Evolutionary conservation across 2,329 filamentous ascomycete genomes (phyloP), one percentile per base, ranked within the genome.

Genomic region (Hyphodiscus sp.): DNA sequence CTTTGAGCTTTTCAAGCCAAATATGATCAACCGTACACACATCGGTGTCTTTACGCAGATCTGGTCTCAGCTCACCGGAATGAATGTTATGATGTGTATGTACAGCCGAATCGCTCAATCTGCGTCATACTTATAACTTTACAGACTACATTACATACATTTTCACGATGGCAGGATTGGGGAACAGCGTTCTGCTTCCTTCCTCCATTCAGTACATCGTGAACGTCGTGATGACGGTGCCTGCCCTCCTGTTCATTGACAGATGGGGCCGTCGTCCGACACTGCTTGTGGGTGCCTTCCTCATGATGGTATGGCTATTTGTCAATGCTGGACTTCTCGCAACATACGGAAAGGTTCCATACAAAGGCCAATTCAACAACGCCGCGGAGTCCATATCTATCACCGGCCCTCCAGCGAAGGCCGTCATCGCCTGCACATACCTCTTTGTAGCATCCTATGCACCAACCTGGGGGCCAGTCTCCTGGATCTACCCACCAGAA

Each of bases 151-250:
- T 66, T 23, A 65, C 63, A 7, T 87, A 87, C 59, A 79, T 89
- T 54, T 88, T 89, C 67, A 75, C 75, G 11, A 89, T 89, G 86
- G 84, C 85, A 16, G 85, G 85, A 10, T 73, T 86, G 10, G 77
- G 76, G 2, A 74, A 80, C 60, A 76, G 75, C 50, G 78, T 82
- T 41, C 76, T 89, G 9, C 69, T 87, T 45, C 78, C 85, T 8
- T 86, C 82, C 18, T 82, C 80, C 10, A 88, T 89, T 58, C 82
- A 88, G 65, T 89, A 87, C 67, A 76, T 91, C 62, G 89, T 92
- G 74, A 91, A 91, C 68, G 87, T 92, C 1, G 56, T 84, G 50
- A 88, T 89, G 83, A 92, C 89, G 0, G 68, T 91, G 2, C 86
- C 87, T 0, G 87, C 87, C 1, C 76, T 92, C 20, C 70, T 91